Base-by-base conservation (phyloP, 257 asterid genomes). In the Paraleonurus japonicus region DNA sequence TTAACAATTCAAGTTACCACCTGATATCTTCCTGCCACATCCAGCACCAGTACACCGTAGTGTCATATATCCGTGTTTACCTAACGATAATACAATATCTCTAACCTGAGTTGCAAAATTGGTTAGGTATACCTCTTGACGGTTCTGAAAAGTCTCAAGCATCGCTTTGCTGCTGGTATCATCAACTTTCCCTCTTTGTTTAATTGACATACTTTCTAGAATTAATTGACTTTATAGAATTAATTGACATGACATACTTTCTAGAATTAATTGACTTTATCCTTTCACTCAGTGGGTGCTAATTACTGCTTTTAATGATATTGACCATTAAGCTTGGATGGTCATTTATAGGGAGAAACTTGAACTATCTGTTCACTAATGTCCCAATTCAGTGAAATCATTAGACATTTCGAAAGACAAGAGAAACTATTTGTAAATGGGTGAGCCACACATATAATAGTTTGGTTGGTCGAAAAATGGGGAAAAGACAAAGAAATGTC, bases 151-250 rank as follows among this genome's bases (percentile, higher is more conserved):
- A 87, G 96, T 81, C 95, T 94, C 86, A 94, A 94, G 89, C 86
- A 89, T 79, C 97, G 98, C 19, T 84, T 92, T 76, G 96, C 99
- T 79, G 99, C 98, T 61, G 99, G 99, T 94, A 89, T 23, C 27
- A 3, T 53, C 75, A 67, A 68, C 76, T 71, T 77, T 30, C 67
- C 78, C 79, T 76, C 27, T 57, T 41, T 43, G 32, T 79, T 73
- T 69, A 13, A 22, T 80, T 78, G 78, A 32, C 15, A 9, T 17
- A 41, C 48, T 28, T 61, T 65, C 30, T 37, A 73, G 17, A 41
- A 53, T 47, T 43, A 41, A 8, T 70, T 54, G 16, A 9, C 69
- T 3, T 33, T 67, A 54, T 53, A n/a, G n/a, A n/a, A n/a, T n/a
- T n/a, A n/a, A 61, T 48, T 74, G 37, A 35, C 54, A 19, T 78